These are phyloP conservation scores for Nevesoporus exiguus DNA, from an alignment of 768 basidiomycete genomes.

Conservation along the genomic window DNA sequence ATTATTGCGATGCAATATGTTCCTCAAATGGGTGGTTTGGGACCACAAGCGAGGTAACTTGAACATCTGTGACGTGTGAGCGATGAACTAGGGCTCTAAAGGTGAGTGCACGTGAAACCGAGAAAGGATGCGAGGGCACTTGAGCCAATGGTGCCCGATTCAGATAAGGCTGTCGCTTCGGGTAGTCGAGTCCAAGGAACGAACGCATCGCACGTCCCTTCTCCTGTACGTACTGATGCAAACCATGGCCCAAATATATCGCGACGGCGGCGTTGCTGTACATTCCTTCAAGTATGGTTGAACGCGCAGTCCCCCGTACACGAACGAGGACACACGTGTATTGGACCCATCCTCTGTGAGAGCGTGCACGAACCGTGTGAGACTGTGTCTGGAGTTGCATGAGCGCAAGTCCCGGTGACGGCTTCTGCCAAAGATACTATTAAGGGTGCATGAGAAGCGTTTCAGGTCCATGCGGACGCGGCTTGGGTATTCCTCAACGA, in stretches of 20 bases:
- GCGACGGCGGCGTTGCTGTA: no score
- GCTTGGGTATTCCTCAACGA: no score
- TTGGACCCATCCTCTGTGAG: background rate
- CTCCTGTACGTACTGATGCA: background rate
- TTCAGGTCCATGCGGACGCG: no score
- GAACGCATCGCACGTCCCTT: background rate
- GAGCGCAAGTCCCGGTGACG: background rate
- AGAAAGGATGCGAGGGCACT: background rate
- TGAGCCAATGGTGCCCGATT: background rate
- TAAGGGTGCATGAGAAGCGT: background rate
- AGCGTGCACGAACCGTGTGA: background rate
- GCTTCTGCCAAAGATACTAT: background rate
- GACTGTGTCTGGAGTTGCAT: background rate
- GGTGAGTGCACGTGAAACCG: background rate
- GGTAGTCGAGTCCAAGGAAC: background rate
- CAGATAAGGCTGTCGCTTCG: background rate
- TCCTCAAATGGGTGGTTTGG: background rate
- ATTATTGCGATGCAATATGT: background rate
- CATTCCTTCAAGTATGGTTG: no score
- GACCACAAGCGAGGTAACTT: background rate
- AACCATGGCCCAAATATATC: background rate
- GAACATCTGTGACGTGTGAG: no score
- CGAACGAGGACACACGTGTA: background rate
- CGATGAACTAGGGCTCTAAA: background rate
- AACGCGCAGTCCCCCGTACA: background rate